These are phyloP conservation scores for Kuraishia hungarica DNA, from an alignment of 805 yeast genomes.

Conservation along the genomic window DNA sequence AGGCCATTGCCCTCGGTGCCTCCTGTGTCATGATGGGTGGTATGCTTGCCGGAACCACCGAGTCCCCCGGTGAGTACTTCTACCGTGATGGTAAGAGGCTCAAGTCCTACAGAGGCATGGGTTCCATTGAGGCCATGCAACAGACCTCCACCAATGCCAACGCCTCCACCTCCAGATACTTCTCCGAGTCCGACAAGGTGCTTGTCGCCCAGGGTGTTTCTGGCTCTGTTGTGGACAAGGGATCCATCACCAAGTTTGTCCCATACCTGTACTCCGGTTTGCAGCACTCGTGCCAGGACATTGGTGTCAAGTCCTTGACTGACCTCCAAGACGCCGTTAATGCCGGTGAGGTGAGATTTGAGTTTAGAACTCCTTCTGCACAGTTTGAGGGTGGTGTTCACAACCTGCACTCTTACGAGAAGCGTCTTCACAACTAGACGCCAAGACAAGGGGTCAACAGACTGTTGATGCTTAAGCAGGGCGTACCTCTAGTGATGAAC, in stretches of 20 bases:
- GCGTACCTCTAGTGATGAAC: too few relatives aligned
- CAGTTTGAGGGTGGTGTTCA: constrained; percentile 98
- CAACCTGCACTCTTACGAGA: constrained; percentile 94
- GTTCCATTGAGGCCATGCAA: constrained; percentile 98
- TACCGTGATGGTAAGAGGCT: constrained; percentile 97
- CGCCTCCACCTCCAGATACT: constrained; percentile 97
- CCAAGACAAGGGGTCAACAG: too few relatives aligned
- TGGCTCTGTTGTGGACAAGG: constrained; percentile 95
- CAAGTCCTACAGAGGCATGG: constrained; percentile 98
- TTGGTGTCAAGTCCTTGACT: constrained; percentile 68
- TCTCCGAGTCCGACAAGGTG: constrained; percentile 91
- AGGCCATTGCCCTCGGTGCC: constrained; percentile 95
- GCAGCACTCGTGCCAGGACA: constrained; percentile 98
- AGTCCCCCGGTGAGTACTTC: constrained; percentile 97
- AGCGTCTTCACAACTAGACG: constrained; percentile 80
- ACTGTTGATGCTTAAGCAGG: too few relatives aligned
- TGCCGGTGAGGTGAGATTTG: constrained; percentile 77
- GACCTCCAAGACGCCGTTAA: constrained; percentile 59
- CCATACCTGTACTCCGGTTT: constrained; percentile 93
- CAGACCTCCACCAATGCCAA: constrained; percentile 80
- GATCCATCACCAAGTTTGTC: constrained; percentile 85
- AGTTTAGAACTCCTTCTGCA: constrained; percentile 96
- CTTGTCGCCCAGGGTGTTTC: constrained; percentile 98
- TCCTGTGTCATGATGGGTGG: constrained; percentile 99
- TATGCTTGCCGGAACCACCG: constrained; percentile 96